phyloP scores from a whole-genome alignment of 2,329 filamentous ascomycete genomes.

The Nannizziopsis arthrosporioides region DNA sequence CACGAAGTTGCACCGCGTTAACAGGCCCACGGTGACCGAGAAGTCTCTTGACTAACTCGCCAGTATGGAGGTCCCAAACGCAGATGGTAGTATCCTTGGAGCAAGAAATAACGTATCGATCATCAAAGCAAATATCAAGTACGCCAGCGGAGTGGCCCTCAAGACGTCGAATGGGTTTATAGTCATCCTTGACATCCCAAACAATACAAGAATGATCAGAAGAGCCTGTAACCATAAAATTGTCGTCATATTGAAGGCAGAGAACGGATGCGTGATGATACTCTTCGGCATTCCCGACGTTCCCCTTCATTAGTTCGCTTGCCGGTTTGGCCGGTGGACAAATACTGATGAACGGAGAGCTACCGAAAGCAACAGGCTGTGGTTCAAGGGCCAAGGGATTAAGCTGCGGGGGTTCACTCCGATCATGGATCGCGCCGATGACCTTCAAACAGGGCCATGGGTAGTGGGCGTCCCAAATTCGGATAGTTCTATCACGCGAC shows the following conservation, averaged over 20 bases:
- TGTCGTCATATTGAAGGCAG: conserved; percentile 86
- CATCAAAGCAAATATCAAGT: conserved; percentile 84
- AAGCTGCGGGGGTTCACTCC: conserved; percentile 23
- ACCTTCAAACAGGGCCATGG: conserved; percentile 67
- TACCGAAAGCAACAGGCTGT: conserved; percentile 30
- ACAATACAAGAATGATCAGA: conserved; percentile 87
- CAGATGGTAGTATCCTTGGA: conserved; percentile 92
- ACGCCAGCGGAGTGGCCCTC: conserved; percentile 74
- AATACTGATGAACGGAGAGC: conserved; percentile 37
- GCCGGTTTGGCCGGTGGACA: conserved; percentile 42
- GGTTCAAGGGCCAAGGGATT: conserved; percentile 45
- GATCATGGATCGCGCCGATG: conserved; percentile 57
- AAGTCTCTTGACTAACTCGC: conserved; percentile 63
- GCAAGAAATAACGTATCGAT: conserved; percentile 87
- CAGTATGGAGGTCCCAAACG: conserved; percentile 80
- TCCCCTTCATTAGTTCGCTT: conserved; percentile 39
- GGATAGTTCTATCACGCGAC: conserved; percentile 87
- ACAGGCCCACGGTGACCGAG: conserved; percentile 82
- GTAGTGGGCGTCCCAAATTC: conserved; percentile 89
- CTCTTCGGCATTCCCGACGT: conserved; percentile 28
- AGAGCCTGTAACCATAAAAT: conserved; percentile 87
- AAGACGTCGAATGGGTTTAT: conserved; percentile 67
- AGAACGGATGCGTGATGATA: conserved; percentile 89
- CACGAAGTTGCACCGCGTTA: conserved; percentile 89
- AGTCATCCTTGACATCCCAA: conserved; percentile 70